These are phyloP conservation scores for Apiospora koreana DNA, from an alignment of 2,329 filamentous ascomycete species.

Conservation along the genomic window DNA sequence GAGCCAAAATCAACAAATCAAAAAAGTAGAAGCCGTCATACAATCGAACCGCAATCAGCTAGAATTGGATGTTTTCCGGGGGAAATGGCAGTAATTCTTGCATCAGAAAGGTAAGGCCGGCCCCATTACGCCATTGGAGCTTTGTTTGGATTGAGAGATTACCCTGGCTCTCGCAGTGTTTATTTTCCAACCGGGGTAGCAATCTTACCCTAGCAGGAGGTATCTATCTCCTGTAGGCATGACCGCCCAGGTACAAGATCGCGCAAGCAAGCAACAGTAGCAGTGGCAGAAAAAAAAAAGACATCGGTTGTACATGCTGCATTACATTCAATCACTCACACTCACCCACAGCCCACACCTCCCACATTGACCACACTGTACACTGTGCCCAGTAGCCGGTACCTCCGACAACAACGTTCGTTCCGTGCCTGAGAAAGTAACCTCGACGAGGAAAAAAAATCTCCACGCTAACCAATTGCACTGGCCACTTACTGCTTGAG, in stretches of 20 bases:
- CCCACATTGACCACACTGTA: conserved; percentile 6
- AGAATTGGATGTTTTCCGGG: not conserved
- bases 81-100: conserved; percentile 3
- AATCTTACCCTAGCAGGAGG: not conserved
- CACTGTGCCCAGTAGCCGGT: conserved; percentile 11
- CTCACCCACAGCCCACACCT: not conserved
- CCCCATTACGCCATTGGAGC: conserved; percentile 3
- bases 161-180: conserved; percentile 3
- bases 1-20: not conserved
- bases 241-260: not conserved
- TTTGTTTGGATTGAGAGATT: conserved; percentile 12
- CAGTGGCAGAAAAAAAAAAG: not conserved
- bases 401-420: not conserved
- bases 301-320: not conserved
- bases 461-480: conserved; percentile 8
- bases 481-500: not conserved
- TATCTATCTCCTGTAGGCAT: not conserved
- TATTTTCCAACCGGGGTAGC: conserved; percentile 9
- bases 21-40: not conserved
- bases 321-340: no score
- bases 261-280: not conserved
- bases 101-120: conserved; percentile 1
- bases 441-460: not conserved
- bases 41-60: not conserved
- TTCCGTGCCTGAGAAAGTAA: not conserved